Conservation (phyloP, 2,329 filamentous ascomycete species). For the Davidsoniella eucalypti region DNA sequence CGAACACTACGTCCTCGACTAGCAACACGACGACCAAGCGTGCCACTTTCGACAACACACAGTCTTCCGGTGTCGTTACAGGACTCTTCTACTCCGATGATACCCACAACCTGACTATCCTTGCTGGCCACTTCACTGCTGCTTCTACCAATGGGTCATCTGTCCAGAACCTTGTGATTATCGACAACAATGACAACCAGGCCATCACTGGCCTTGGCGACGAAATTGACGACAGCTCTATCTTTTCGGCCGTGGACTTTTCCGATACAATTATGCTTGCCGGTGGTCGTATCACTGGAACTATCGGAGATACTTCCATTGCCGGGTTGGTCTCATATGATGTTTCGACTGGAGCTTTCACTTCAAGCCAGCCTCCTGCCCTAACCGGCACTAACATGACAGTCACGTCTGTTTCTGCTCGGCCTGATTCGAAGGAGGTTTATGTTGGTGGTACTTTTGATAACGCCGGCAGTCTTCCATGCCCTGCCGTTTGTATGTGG, state of each 20-base stretch:
- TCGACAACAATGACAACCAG: constrained; percentile 57
- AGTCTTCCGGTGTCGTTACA: constrained; percentile 48
- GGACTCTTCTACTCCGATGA: constrained; percentile 61
- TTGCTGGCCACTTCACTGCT: constrained; percentile 74
- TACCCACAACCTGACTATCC: constrained; percentile 63
- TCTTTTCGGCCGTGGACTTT: constrained; percentile 55
- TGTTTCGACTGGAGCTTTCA: constrained; percentile 44
- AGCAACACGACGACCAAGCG: constrained; percentile 22
- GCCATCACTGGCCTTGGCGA: constrained; percentile 52
- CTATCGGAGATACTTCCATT: constrained; percentile 42
- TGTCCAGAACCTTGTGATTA: constrained; percentile 65
- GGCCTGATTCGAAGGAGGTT: constrained; percentile 53
- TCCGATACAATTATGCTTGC: constrained; percentile 57
- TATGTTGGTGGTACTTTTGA: constrained; percentile 77
- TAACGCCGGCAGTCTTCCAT: constrained; percentile 68
- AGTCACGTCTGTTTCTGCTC: constrained; percentile 61
- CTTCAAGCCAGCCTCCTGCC: constrained; percentile 53
- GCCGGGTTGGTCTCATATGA: constrained; percentile 70
- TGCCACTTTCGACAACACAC: neutral
- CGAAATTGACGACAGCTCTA: constrained; percentile 53
- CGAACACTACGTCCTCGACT: constrained; percentile 22
- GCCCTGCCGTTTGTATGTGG: constrained; percentile 68
- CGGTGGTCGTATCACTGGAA: constrained; percentile 65
- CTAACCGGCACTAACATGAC: constrained; percentile 52
- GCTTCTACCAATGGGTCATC: constrained; percentile 49